These are phyloP conservation scores for Fusarium sarcochroum DNA, from an alignment of 2,329 filamentous ascomycete genomes.

Conservation along the genomic window DNA sequence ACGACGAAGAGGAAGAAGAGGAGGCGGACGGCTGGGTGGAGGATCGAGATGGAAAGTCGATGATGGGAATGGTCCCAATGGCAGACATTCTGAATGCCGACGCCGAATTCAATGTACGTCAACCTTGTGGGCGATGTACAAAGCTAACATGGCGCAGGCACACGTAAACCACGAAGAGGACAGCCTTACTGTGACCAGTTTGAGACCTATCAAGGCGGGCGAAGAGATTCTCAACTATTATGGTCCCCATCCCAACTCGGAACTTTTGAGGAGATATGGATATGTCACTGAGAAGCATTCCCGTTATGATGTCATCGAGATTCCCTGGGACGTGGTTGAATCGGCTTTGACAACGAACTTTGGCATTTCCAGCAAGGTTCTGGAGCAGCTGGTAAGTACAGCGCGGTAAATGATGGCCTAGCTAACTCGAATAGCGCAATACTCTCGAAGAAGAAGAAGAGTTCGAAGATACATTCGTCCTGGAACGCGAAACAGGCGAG, in stretches of 20 bases:
- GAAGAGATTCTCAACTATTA: conserved; percentile 92
- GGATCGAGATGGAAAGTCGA: conserved; percentile 68
- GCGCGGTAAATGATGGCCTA: neutral
- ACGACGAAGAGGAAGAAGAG: conserved; percentile 69
- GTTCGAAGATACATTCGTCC: conserved; percentile 81
- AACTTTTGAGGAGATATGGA: conserved; percentile 86
- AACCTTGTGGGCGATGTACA: neutral
- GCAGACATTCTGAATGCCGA: conserved; percentile 93
- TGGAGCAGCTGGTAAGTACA: conserved; percentile 60
- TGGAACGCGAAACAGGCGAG: conserved; percentile 69
- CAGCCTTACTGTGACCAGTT: conserved; percentile 77
- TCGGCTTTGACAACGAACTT: conserved; percentile 59
- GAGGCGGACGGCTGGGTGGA: conserved; percentile 76
- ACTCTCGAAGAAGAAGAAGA: conserved; percentile 75
- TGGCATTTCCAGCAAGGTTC: conserved; percentile 53
- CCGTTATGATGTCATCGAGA: conserved; percentile 85
- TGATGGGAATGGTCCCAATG: conserved; percentile 91
- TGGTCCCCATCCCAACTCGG: conserved; percentile 84
- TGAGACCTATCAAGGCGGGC: conserved; percentile 76
- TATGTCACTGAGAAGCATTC: conserved; percentile 86
- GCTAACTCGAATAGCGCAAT: conserved; percentile 54
- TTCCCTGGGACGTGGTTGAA: conserved; percentile 74
- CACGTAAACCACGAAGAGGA: conserved; percentile 69
- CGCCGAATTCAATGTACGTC: conserved; percentile 83
- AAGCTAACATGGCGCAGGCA: conserved; percentile 55